Percentiles rank a stretch among this genome's conserved stretches.
Conservation (phyloP, 768 basidiomycete species). For the Mycena metata region DNA sequence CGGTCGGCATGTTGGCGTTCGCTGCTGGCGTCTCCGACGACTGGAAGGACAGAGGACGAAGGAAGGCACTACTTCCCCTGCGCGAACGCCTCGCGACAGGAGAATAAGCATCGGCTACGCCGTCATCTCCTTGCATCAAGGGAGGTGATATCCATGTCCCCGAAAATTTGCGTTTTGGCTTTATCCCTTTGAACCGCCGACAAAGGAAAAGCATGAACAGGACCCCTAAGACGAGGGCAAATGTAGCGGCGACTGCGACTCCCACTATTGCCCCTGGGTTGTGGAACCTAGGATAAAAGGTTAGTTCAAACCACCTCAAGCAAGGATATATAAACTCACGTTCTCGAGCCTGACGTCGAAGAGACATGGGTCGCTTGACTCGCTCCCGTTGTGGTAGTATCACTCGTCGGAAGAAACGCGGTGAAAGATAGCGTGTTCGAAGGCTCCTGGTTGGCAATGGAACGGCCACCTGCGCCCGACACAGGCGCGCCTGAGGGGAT, state of each 20-base stretch:
- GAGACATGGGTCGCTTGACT: background rate
- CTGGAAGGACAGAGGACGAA: constrained; percentile 6
- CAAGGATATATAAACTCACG: constrained; percentile 3
- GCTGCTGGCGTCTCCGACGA: constrained; percentile 9
- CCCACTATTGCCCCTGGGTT: constrained; percentile 57
- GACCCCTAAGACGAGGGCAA: constrained; percentile 46
- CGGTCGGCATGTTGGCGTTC: background rate
- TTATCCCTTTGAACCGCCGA: constrained; percentile 15
- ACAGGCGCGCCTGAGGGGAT: no score
- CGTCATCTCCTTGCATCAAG: constrained; percentile 18
- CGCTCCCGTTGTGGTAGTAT: background rate
- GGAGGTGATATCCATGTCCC: constrained; percentile 28
- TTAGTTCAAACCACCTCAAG: background rate
- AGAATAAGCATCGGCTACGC: constrained; percentile 17
- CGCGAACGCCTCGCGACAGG: constrained; percentile 11
- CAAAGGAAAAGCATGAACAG: constrained; percentile 51
- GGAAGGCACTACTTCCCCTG: background rate
- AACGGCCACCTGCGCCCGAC: background rate
- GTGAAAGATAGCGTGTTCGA: constrained; percentile 6
- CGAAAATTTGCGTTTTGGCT: background rate
- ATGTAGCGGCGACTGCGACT: constrained; percentile 48
- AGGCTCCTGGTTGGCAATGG: background rate
- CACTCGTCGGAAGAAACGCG: background rate
- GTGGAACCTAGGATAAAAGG: constrained; percentile 45
- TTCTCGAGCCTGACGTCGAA: constrained; percentile 13